Conservation (phyloP, 176 grass and related monocot genomes). For the Melocanna baccifera region DNA sequence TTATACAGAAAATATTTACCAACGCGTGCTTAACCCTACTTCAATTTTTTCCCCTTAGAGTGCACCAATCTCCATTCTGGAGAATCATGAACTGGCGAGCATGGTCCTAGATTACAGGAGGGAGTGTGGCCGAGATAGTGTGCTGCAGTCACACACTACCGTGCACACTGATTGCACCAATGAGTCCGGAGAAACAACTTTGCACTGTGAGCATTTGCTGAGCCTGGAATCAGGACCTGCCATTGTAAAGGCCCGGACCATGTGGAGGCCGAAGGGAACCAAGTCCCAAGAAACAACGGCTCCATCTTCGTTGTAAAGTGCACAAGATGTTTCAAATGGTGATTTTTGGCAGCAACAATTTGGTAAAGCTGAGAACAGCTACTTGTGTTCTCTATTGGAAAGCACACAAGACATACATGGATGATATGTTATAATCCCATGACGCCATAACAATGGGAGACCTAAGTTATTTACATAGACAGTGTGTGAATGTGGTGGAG, state of each 20-base stretch:
- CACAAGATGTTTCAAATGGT: slow-evolving; percentile 30
- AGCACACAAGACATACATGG: slow-evolving; percentile 11
- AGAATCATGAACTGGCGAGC: slow-evolving; percentile 83
- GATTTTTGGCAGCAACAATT: slow-evolving; percentile 11
- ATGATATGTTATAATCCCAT: slow-evolving; percentile 19
- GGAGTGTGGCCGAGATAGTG: slow-evolving; percentile 74
- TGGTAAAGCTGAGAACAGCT: neutral
- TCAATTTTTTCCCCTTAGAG: slow-evolving; percentile 32
- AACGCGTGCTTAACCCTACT: neutral
- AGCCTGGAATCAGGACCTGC: slow-evolving; percentile 69
- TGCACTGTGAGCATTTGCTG: slow-evolving; percentile 87
- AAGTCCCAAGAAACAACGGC: slow-evolving; percentile 7
- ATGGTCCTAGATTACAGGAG: slow-evolving; percentile 86
- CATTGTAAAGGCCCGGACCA: slow-evolving; percentile 70
- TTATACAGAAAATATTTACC: neutral
- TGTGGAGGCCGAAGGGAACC: slow-evolving; percentile 61
- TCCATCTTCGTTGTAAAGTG: slow-evolving; percentile 24
- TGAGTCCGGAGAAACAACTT: slow-evolving; percentile 36
- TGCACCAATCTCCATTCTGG: slow-evolving; percentile 89
- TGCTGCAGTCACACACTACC: slow-evolving; percentile 76
- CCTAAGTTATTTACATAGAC: neutral
- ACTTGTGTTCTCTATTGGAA: slow-evolving; percentile 13
- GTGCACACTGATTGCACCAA: slow-evolving; percentile 45
- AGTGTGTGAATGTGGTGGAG: slow-evolving; percentile 25
- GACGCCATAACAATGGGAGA: neutral